Percentiles rank a stretch among this genome's conserved stretches.
Conservation (phyloP, 164 flowering plant species). For the Berberis vulgaris region DNA sequence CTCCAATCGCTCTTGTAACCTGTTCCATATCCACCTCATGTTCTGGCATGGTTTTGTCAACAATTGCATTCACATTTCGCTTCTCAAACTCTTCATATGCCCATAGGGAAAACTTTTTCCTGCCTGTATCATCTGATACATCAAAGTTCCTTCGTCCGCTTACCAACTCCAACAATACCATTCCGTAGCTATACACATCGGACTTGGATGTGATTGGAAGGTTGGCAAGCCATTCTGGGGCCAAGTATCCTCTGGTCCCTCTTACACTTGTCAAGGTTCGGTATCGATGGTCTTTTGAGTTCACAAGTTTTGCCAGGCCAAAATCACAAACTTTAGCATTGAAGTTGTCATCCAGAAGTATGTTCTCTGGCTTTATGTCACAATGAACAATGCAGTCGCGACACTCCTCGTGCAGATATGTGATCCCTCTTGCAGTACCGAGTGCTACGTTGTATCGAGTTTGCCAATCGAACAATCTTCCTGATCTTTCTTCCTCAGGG, state of each 20-base stretch:
- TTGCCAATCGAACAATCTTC: background rate
- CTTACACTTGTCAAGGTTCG: background rate
- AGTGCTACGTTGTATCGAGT: background rate
- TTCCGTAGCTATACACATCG: background rate
- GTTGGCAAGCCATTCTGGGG: background rate
- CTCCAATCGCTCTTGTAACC: slow-evolving; percentile 40
- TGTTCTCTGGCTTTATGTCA: background rate
- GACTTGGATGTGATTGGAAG: background rate
- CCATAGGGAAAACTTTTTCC: background rate
- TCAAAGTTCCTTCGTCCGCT: background rate
- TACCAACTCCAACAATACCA: background rate
- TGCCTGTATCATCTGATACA: background rate
- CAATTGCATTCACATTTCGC: slow-evolving; percentile 38
- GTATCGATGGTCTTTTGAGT: background rate
- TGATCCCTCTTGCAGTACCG: background rate
- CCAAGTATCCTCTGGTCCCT: background rate
- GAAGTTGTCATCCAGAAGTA: slow-evolving; percentile 1
- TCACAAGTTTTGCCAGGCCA: slow-evolving; percentile 1
- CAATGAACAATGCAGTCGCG: slow-evolving; percentile 1
- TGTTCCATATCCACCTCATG: slow-evolving; percentile 44
- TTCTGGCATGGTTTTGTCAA: slow-evolving; percentile 36
- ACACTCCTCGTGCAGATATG: slow-evolving; percentile 1
- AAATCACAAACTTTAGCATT: slow-evolving; percentile 1
- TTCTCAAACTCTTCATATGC: slow-evolving; percentile 12
- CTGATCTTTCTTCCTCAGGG: background rate